Percentiles rank a stretch among this genome's conserved stretches.
phyloP scores from a whole-genome alignment of 2,329 filamentous ascomycete genomes.

The Venturia aucupariae region DNA sequence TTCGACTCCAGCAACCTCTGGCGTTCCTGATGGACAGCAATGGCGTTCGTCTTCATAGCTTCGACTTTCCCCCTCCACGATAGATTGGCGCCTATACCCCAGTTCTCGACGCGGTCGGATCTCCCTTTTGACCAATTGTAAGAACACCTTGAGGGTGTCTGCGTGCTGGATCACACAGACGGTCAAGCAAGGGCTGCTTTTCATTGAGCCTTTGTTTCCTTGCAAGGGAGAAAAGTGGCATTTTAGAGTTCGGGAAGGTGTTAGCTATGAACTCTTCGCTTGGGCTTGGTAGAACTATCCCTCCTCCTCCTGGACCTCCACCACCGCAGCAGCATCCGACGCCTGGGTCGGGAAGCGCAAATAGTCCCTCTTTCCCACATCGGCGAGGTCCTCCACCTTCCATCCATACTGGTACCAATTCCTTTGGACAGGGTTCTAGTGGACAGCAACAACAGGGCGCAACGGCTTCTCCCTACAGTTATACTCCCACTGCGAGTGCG shows the following conservation, averaged over 20 bases:
- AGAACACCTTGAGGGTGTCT: not conserved
- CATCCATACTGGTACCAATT: not conserved
- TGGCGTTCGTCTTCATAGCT: not conserved
- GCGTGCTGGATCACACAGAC: constrained; percentile 4
- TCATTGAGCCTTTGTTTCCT: not conserved
- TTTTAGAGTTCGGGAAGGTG: not conserved
- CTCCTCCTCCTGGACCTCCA: constrained; percentile 5
- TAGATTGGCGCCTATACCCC: constrained; percentile 2
- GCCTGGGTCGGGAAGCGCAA: constrained; percentile 10
- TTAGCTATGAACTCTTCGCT: constrained; percentile 1
- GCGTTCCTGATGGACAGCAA: not conserved
- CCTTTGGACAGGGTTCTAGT: not conserved
- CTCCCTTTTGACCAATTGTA: not conserved
- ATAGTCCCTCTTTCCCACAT: constrained; percentile 1
- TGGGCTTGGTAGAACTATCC: not conserved
- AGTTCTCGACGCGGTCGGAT: not conserved
- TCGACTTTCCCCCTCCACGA: not conserved
- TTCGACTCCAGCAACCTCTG: not conserved
- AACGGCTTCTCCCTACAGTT: not conserved
- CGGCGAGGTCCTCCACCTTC: not conserved
- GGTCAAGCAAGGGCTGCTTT: not conserved
- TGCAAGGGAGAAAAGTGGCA: not conserved
- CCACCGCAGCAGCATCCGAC: constrained; percentile 2
- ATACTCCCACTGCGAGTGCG: not conserved
- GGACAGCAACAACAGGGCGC: not conserved